phyloP scores from a whole-genome alignment of 2,329 filamentous ascomycete genomes.

The Fusarium sp. region DNA sequence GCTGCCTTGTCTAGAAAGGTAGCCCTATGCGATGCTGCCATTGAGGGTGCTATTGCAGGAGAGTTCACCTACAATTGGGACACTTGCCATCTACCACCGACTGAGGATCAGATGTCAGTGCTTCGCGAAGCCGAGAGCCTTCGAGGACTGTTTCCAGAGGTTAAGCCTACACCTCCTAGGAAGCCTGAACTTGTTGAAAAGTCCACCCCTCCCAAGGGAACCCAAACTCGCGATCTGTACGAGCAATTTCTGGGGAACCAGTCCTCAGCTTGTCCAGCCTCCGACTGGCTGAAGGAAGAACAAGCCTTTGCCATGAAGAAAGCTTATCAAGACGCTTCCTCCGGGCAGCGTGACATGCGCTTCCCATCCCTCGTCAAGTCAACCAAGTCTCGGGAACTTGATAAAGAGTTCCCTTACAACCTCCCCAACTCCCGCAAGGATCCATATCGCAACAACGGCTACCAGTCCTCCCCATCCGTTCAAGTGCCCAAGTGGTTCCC shows the following conservation, averaged over 20 bases:
- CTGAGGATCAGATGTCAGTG: conserved; percentile 23
- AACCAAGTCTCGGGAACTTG: not conserved
- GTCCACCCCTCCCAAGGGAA: not conserved
- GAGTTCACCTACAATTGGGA: conserved; percentile 31
- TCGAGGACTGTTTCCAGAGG: not conserved
- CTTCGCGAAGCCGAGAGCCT: conserved; percentile 16
- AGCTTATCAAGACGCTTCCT: conserved; percentile 13
- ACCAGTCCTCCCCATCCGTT: not conserved
- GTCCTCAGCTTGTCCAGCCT: conserved; percentile 1
- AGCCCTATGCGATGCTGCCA: conserved; percentile 20
- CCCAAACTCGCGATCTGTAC: not conserved
- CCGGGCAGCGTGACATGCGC: conserved; percentile 13
- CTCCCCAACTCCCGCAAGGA: conserved; percentile 6
- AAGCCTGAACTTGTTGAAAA: not conserved
- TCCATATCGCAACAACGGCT: conserved; percentile 5
- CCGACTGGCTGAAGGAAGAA: conserved; percentile 11
- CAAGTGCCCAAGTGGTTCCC: conserved; percentile 36
- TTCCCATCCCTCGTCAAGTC: conserved; percentile 2
- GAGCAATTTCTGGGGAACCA: conserved; percentile 13
- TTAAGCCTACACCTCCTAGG: not conserved
- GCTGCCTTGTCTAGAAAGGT: conserved; percentile 21
- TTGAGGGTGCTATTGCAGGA: conserved; percentile 34
- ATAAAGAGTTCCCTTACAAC: conserved; percentile 4
- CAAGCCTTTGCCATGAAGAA: conserved; percentile 8
- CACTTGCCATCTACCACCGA: conserved; percentile 17